These are phyloP conservation scores for Turnera subulata DNA, from an alignment of 345 rosid genomes.

Conservation along the genomic window DNA sequence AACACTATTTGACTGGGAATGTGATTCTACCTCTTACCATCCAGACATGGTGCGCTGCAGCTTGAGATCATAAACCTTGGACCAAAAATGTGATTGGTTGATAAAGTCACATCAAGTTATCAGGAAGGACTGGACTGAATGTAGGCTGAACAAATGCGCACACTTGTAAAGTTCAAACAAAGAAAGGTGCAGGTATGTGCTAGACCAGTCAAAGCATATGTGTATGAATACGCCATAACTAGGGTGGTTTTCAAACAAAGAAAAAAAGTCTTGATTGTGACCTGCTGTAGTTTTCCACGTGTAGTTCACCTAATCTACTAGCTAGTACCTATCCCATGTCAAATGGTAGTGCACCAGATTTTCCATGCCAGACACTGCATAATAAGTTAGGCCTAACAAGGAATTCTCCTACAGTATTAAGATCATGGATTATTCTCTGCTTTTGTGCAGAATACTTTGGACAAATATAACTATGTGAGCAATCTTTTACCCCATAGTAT, in stretches of 20 bases:
- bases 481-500: no score
- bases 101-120: slow-evolving; percentile 29
- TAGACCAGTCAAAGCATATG: slow-evolving; percentile 35
- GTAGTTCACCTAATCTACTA: slow-evolving; percentile 61
- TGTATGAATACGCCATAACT: slow-evolving; percentile 14
- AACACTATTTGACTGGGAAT: neutral
- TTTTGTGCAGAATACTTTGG: neutral
- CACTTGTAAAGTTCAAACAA: neutral
- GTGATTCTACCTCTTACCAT: slow-evolving; percentile 2
- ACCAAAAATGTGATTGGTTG: slow-evolving; percentile 24
- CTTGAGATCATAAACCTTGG: slow-evolving; percentile 14
- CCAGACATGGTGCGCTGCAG: slow-evolving; percentile 16
- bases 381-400: slow-evolving; percentile 48
- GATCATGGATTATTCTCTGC: slow-evolving; percentile 4
- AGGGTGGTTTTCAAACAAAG: slow-evolving; percentile 20
- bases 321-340: slow-evolving; percentile 39
- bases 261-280: slow-evolving; percentile 43
- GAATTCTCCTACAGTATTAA: slow-evolving; percentile 19
- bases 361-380: slow-evolving; percentile 22
- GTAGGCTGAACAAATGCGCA: slow-evolving; percentile 7
- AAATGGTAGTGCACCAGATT: slow-evolving; percentile 40
- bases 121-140: slow-evolving; percentile 25
- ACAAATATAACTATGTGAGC: no score
- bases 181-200: no score
- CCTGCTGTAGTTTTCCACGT: slow-evolving; percentile 64